Evolutionary conservation across 371 early-diverging fungal species (phyloP).

Genomic region (Coemansia sp.): DNA sequence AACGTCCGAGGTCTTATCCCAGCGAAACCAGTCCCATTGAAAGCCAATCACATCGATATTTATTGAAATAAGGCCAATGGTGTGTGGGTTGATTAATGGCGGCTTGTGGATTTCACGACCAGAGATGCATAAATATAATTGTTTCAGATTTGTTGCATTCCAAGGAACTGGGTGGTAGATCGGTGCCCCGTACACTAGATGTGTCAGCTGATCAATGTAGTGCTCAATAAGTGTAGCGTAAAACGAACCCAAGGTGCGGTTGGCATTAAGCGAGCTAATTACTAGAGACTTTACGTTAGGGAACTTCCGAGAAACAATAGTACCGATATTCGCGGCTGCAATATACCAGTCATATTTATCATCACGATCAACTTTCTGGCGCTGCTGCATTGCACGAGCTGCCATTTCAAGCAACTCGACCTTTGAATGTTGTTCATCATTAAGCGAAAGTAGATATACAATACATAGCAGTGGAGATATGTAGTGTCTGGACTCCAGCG

Average conservation of each 20-base stretch:
- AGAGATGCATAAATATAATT: neutral
- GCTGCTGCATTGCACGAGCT: slow-evolving; percentile 2
- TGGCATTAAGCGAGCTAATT: neutral
- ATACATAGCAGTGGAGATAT: neutral
- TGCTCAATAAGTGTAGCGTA: neutral
- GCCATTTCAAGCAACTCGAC: neutral
- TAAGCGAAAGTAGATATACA: neutral
- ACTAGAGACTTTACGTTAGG: neutral
- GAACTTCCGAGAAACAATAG: neutral
- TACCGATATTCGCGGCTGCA: neutral
- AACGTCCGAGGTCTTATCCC: neutral
- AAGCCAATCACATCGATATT: neutral
- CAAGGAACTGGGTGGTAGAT: neutral
- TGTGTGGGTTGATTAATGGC: neutral
- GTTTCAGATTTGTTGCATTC: neutral
- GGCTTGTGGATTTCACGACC: neutral
- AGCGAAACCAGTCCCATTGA: neutral
- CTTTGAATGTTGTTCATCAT: neutral
- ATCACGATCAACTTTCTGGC: neutral
- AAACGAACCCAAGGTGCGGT: neutral
- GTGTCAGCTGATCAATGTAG: neutral
- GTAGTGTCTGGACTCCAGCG: neutral
- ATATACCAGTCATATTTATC: slow-evolving; percentile 1
- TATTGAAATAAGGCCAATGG: neutral
- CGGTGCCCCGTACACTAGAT: neutral